Percentiles rank a stretch among this genome's conserved stretches.
phyloP scores from a whole-genome alignment of 2,329 filamentous ascomycete genomes.

The Clarireedia sp. region DNA sequence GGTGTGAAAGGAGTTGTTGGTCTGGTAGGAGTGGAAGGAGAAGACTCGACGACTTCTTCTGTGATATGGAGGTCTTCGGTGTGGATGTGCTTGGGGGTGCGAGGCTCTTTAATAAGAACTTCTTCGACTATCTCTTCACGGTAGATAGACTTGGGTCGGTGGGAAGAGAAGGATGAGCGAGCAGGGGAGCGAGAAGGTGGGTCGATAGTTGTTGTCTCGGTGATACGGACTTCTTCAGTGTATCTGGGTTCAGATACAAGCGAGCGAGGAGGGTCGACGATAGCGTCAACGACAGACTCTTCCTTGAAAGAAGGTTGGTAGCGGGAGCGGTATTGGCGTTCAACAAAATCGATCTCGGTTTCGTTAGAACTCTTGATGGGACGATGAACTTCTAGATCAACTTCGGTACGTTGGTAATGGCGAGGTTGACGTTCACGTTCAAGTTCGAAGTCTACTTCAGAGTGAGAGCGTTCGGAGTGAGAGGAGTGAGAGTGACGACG shows the following conservation, averaged over 20 bases:
- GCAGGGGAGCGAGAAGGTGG: slow-evolving; percentile 21
- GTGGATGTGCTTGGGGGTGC: slow-evolving; percentile 16
- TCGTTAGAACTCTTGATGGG: slow-evolving; percentile 18
- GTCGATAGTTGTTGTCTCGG: slow-evolving; percentile 31
- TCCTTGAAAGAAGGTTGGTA: slow-evolving; percentile 32
- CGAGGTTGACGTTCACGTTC: slow-evolving; percentile 30
- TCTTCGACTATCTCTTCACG: slow-evolving; percentile 16
- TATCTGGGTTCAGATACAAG: slow-evolving; percentile 31
- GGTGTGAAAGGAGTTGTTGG: slow-evolving; percentile 7
- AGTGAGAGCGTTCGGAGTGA: slow-evolving; percentile 12
- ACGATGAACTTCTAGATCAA: slow-evolving; percentile 20
- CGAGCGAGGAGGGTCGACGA: slow-evolving; percentile 46
- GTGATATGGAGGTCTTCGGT: slow-evolving; percentile 13
- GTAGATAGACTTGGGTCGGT: slow-evolving; percentile 13
- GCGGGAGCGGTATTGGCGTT: slow-evolving; percentile 55
- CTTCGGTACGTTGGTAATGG: slow-evolving; percentile 21
- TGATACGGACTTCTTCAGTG: slow-evolving; percentile 16
- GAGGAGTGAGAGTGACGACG: slow-evolving; percentile 18
- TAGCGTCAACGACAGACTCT: slow-evolving; percentile 47
- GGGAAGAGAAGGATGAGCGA: slow-evolving; percentile 26
- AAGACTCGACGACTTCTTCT: slow-evolving; percentile 29
- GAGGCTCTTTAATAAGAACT: slow-evolving; percentile 25
- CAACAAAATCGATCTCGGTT: slow-evolving; percentile 49
- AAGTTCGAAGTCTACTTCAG: slow-evolving; percentile 36
- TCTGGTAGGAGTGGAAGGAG: slow-evolving; percentile 13